Percentiles rank a stretch among this genome's conserved stretches.
Evolutionary conservation across 495 filamentous ascomycete genomes (phyloP).

Genomic region (Xylaria flabelliformis): DNA sequence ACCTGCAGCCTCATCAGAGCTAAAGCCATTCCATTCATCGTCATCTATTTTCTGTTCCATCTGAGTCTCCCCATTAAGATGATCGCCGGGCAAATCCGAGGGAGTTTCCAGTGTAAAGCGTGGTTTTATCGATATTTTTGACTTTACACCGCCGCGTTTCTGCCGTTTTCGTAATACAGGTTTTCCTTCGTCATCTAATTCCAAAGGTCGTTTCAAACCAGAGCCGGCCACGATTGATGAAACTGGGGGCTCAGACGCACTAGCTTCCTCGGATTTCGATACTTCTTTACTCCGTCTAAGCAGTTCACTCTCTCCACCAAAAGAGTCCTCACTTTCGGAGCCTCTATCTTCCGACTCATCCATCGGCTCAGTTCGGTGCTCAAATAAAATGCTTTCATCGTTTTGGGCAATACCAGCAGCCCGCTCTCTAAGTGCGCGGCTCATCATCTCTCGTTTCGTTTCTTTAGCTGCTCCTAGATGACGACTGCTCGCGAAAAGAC

Average conservation of each 20-base stretch:
- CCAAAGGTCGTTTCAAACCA: constrained; percentile 86
- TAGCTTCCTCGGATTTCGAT: neutral
- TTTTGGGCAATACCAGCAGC: constrained; percentile 61
- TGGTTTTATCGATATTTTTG: constrained; percentile 48
- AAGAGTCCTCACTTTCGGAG: neutral
- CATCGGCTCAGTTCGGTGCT: constrained; percentile 33
- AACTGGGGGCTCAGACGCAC: neutral
- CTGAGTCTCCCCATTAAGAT: constrained; percentile 43
- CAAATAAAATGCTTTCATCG: constrained; percentile 45
- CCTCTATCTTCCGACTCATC: constrained; percentile 45
- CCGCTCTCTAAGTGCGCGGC: constrained; percentile 63
- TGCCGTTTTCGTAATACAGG: constrained; percentile 79
- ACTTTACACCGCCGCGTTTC: constrained; percentile 59
- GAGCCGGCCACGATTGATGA: constrained; percentile 60
- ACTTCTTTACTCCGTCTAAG: neutral
- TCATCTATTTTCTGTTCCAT: constrained; percentile 34
- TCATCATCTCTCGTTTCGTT: constrained; percentile 70
- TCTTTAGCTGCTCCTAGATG: constrained; percentile 71
- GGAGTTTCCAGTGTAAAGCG: constrained; percentile 49
- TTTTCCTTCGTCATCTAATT: constrained; percentile 74
- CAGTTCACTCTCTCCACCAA: neutral
- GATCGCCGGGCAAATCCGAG: constrained; percentile 65
- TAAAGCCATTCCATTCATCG: constrained; percentile 52
- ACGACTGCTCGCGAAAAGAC: constrained; percentile 74
- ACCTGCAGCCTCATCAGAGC: constrained; percentile 33